These are phyloP conservation scores for Panicum hallii DNA, from an alignment of 202 grass and related monocot species.

Conservation along the genomic window DNA sequence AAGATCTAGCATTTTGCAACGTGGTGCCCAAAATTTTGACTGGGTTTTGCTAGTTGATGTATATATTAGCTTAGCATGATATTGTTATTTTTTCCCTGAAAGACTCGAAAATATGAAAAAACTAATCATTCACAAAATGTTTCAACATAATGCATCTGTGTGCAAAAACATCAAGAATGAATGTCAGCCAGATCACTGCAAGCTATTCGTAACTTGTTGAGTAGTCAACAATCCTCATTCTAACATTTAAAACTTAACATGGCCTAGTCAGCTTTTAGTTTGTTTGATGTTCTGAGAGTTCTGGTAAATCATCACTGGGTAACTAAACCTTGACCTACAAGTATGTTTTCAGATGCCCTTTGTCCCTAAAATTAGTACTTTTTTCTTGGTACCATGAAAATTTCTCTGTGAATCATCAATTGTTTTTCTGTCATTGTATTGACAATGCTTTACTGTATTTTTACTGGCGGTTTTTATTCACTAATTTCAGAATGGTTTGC, in stretches of 20 bases:
- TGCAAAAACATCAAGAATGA: background rate
- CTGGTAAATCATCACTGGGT: constrained; percentile 18
- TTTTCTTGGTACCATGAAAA: background rate
- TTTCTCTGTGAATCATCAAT: constrained; percentile 8
- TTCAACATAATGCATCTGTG: background rate
- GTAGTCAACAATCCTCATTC: background rate
- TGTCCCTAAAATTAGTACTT: background rate
- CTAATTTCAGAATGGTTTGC: background rate
- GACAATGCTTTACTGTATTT: constrained; percentile 11
- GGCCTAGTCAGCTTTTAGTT: background rate
- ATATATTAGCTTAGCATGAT: background rate
- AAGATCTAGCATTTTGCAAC: background rate
- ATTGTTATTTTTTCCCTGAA: background rate
- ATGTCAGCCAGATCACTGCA: background rate
- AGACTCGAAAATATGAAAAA: background rate
- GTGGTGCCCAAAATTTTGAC: background rate
- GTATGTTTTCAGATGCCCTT: background rate
- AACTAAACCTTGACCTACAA: background rate
- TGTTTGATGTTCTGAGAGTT: constrained; percentile 13
- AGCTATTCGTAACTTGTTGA: background rate
- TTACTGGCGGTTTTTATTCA: background rate
- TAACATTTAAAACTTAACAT: background rate
- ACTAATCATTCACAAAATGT: background rate
- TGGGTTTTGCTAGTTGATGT: background rate
- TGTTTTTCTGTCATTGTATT: constrained; percentile 7